Evolutionary conservation across 441 rosid species (phyloP).

Genomic region (Biscutella laevigata): DNA sequence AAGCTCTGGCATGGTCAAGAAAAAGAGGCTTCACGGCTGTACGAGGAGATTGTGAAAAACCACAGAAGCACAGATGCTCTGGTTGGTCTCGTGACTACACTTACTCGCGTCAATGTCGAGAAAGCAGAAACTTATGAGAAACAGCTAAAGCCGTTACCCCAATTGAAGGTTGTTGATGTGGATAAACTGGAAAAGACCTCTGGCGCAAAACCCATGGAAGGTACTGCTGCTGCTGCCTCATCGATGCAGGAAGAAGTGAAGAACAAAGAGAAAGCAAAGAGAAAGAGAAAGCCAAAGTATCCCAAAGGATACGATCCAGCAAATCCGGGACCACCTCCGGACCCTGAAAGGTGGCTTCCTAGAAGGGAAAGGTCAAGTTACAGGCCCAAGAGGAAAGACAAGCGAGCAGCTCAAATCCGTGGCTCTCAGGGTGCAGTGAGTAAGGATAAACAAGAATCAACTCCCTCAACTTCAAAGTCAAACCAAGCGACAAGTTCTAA

Average conservation of each 20-base stretch:
- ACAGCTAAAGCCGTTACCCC: slow-evolving; percentile 66
- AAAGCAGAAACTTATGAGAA: slow-evolving; percentile 82
- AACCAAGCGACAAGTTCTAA: slow-evolving; percentile 32
- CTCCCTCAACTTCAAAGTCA: slow-evolving; percentile 34
- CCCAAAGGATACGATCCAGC: slow-evolving; percentile 90
- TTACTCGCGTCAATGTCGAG: slow-evolving; percentile 61
- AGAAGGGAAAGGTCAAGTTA: slow-evolving; percentile 91
- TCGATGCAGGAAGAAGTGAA: slow-evolving; percentile 48
- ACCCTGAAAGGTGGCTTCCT: slow-evolving; percentile 96
- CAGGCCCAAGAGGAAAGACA: slow-evolving; percentile 86
- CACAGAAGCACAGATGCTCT: slow-evolving; percentile 62
- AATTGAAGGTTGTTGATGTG: slow-evolving; percentile 63
- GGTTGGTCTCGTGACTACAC: slow-evolving; percentile 73
- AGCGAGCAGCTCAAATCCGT: slow-evolving; percentile 87
- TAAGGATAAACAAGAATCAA: slow-evolving; percentile 68
- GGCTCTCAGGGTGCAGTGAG: slow-evolving; percentile 85
- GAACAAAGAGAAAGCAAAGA: slow-evolving; percentile 70
- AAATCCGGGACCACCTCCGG: slow-evolving; percentile 91
- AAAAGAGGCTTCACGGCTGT: slow-evolving; percentile 71
- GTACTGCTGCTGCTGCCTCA: slow-evolving; percentile 27
- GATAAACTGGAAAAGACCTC: slow-evolving; percentile 75
- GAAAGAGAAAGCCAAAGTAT: slow-evolving; percentile 88
- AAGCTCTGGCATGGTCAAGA: slow-evolving; percentile 76
- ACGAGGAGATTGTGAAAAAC: slow-evolving; percentile 68
- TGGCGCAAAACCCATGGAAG: slow-evolving; percentile 70